These are phyloP conservation scores for Sechiopsis laciniata DNA, from an alignment of 306 rosid genomes.

Conservation along the genomic window DNA sequence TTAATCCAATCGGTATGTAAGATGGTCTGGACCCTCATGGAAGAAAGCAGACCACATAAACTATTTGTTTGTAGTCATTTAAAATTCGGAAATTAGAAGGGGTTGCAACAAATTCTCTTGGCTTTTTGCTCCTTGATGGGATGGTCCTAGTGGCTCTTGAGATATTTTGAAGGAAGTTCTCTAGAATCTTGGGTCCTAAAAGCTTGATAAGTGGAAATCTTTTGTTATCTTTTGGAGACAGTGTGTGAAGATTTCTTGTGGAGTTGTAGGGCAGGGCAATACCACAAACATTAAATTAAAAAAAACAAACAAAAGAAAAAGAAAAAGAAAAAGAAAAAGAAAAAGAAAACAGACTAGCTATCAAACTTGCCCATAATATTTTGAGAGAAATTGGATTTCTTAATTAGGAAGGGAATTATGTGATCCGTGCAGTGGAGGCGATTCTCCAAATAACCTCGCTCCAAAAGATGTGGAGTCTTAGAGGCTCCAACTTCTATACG, in stretches of 20 bases:
- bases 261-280: background rate
- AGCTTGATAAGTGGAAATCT: background rate
- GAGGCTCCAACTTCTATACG: conserved; percentile 1
- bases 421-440: background rate
- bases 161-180: background rate
- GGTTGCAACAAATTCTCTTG: background rate
- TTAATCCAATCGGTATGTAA: background rate
- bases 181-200: background rate
- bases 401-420: background rate
- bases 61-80: background rate
- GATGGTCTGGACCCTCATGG: too few relatives aligned
- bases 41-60: background rate
- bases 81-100: background rate
- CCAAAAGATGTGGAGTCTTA: background rate
- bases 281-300: background rate
- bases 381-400: background rate
- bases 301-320: too few relatives aligned
- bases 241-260: background rate
- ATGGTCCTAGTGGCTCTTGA: background rate
- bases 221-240: background rate
- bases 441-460: background rate
- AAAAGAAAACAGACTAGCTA: background rate
- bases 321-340: background rate
- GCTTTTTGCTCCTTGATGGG: background rate
- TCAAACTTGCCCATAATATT: background rate